Percentiles rank a stretch among this genome's conserved stretches.
Evolutionary conservation across 2,329 filamentous ascomycete species (phyloP).

Genomic region (Sclerotinia subarctica): DNA sequence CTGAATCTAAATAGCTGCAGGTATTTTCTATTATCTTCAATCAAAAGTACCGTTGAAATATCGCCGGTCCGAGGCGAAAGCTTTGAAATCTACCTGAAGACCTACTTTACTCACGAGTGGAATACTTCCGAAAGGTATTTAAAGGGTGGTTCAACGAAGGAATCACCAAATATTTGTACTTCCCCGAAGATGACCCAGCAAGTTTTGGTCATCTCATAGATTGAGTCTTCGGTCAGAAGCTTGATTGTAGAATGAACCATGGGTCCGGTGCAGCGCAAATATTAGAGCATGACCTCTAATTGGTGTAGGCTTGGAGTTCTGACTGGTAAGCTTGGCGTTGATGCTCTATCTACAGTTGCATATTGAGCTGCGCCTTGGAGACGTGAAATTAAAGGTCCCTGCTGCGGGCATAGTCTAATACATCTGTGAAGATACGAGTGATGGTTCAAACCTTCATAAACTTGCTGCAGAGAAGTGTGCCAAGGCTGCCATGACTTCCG

Average conservation of each 20-base stretch:
- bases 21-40: background rate
- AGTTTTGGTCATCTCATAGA: background rate
- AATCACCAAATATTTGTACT: background rate
- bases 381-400: background rate
- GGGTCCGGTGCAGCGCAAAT: background rate
- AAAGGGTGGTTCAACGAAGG: conserved; percentile 3
- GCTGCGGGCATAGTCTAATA: background rate
- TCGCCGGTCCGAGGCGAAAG: conserved; percentile 5
- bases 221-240: background rate
- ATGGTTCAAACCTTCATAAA: background rate
- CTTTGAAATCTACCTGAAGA: conserved; percentile 16
- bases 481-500: background rate
- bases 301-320: background rate
- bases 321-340: background rate
- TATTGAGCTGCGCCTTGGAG: background rate
- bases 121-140: conserved; percentile 19
- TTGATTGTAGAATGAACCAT: background rate
- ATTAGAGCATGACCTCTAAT: background rate
- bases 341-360: background rate
- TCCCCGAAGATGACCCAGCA: background rate
- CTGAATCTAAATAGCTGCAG: background rate
- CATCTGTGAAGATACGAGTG: background rate
- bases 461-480: background rate
- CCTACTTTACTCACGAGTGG: conserved; percentile 6
- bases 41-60: background rate